Evolutionary conservation across 2,329 filamentous ascomycete genomes (phyloP).

Genomic region (Pezicula neosporulosa): DNA sequence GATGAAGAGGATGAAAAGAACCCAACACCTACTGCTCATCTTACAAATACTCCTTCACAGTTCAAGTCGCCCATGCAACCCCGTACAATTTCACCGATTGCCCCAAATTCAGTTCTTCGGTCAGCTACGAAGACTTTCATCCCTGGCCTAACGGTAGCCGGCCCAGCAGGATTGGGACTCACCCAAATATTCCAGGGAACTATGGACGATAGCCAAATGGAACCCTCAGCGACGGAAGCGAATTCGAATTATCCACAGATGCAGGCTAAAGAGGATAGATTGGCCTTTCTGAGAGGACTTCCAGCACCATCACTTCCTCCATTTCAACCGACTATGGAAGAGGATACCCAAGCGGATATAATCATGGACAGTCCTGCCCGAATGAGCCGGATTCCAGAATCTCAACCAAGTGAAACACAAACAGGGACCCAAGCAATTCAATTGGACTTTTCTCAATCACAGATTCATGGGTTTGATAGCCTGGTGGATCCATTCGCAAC

Average conservation of each 20-base stretch:
- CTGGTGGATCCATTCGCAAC: slow-evolving; percentile 45
- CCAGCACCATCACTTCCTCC: slow-evolving; percentile 43
- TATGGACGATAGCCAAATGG: slow-evolving; percentile 61
- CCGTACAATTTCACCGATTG: slow-evolving; percentile 42
- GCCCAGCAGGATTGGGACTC: slow-evolving; percentile 65
- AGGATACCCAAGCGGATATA: slow-evolving; percentile 37
- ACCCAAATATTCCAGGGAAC: slow-evolving; percentile 91
- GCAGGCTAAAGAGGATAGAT: slow-evolving; percentile 35
- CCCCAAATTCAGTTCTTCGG: slow-evolving; percentile 62
- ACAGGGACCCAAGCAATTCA: slow-evolving; percentile 36
- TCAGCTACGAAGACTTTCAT: slow-evolving; percentile 69
- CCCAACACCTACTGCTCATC: slow-evolving; percentile 13
- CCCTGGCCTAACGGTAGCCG: slow-evolving; percentile 60
- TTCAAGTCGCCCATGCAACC: slow-evolving; percentile 25
- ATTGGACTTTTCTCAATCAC: slow-evolving; percentile 58
- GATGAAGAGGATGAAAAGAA: slow-evolving; percentile 36
- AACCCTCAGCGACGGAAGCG: slow-evolving; percentile 5
- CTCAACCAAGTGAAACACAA: slow-evolving; percentile 33
- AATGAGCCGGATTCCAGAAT: slow-evolving; percentile 31
- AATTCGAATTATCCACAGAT: slow-evolving; percentile 18
- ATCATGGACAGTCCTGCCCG: slow-evolving; percentile 44
- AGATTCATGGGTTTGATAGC: slow-evolving; percentile 56
- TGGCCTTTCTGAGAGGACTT: slow-evolving; percentile 44
- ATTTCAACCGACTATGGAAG: slow-evolving; percentile 42
- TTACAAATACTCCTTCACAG: not conserved